phyloP scores from a whole-genome alignment of 2,329 filamentous ascomycete species.

The Colletotrichum tamarilloi region DNA sequence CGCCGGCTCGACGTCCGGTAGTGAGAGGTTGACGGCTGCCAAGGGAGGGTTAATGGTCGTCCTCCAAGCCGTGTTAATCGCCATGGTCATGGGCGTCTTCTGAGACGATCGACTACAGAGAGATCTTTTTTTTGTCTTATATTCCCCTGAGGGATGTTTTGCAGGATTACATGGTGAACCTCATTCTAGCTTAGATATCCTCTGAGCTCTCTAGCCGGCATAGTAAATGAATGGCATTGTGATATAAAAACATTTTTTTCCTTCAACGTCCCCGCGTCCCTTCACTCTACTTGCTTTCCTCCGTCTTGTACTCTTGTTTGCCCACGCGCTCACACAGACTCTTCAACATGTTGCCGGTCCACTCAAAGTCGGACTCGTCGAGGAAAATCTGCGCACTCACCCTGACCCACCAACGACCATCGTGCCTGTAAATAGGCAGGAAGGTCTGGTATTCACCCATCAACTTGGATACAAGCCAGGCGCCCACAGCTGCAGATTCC shows the following conservation, averaged over 20 bases:
- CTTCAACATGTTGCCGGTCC: slow-evolving; percentile 69
- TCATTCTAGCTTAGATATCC: slow-evolving; percentile 23
- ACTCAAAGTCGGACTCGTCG: slow-evolving; percentile 82
- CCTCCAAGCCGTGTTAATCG: slow-evolving; percentile 23
- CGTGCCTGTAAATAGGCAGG: slow-evolving; percentile 71
- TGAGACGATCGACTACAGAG: slow-evolving; percentile 22
- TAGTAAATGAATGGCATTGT: slow-evolving; percentile 29
- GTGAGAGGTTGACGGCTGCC: slow-evolving; percentile 2
- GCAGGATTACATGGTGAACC: not conserved
- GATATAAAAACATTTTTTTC: not conserved
- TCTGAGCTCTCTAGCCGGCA: slow-evolving; percentile 22
- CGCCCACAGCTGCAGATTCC: slow-evolving; percentile 52
- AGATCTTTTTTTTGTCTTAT: not conserved
- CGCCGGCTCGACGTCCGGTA: slow-evolving; percentile 24
- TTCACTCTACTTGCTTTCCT: not conserved
- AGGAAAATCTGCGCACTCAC: slow-evolving; percentile 87
- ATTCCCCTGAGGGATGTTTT: not conserved
- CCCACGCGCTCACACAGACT: slow-evolving; percentile 55
- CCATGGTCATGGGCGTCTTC: slow-evolving; percentile 24
- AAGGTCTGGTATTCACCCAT: slow-evolving; percentile 76
- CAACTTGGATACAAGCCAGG: slow-evolving; percentile 69
- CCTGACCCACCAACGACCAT: slow-evolving; percentile 74
- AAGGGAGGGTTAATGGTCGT: slow-evolving; percentile 22
- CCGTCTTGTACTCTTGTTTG: slow-evolving; percentile 23
- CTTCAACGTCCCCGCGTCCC: not conserved